Conservation (phyloP, 177 flowering plant genomes). For the Telopea speciosissima region DNA sequence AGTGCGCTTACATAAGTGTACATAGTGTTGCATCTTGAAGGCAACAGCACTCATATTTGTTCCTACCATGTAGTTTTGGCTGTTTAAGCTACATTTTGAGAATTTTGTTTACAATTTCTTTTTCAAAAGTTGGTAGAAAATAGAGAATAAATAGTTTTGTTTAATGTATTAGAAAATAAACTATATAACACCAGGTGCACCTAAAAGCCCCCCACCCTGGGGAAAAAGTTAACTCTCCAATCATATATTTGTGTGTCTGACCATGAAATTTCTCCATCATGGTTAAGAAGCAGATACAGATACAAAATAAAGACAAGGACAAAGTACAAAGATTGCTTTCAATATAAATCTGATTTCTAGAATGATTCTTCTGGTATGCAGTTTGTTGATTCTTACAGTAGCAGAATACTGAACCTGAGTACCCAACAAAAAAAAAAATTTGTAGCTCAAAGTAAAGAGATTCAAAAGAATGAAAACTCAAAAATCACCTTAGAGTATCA, state of each 20-base stretch:
- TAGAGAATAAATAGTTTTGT: too few relatives aligned
- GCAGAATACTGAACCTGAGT: too few relatives aligned
- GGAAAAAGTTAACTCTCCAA: background rate
- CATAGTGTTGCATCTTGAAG: background rate
- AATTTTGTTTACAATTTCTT: background rate
- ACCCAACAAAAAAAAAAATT: too few relatives aligned
- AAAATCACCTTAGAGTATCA: too few relatives aligned
- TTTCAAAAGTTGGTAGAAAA: background rate
- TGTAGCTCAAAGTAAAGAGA: too few relatives aligned
- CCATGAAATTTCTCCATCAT: background rate
- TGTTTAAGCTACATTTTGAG: background rate
- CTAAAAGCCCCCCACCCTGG: background rate
- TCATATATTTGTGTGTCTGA: background rate
- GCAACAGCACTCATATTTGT: background rate
- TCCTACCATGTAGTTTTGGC: background rate
- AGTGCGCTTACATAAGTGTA: background rate
- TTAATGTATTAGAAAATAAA: too few relatives aligned
- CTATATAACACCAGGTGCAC: background rate
- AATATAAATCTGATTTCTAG: too few relatives aligned
- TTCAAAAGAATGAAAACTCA: too few relatives aligned
- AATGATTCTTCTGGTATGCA: too few relatives aligned
- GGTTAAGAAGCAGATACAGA: background rate
- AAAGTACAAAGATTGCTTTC: background rate
- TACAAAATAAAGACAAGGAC: background rate
- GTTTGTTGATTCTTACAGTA: too few relatives aligned